Evolutionary conservation across 257 asterid genomes (phyloP).

Genomic region (Primulina huaijiensis): DNA sequence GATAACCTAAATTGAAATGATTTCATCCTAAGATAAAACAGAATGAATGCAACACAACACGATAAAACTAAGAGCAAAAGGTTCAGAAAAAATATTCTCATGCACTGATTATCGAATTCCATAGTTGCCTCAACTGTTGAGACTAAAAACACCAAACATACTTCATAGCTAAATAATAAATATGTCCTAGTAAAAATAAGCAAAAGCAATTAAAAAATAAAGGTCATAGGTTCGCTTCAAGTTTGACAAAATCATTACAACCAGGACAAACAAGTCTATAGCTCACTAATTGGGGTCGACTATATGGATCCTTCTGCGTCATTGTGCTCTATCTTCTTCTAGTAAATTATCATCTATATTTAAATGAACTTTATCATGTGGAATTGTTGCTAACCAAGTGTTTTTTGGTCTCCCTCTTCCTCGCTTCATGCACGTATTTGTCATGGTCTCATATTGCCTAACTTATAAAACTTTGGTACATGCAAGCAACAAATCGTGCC

Average conservation of each 20-base stretch:
- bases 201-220: neutral
- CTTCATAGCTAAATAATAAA: neutral
- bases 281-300: too few species aligned
- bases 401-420: neutral
- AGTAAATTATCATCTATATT: neutral
- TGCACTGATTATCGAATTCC: neutral
- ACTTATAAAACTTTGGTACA: neutral
- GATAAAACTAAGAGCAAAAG: neutral
- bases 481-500: too few species aligned
- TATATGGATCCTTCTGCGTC: too few species aligned
- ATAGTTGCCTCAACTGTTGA: neutral
- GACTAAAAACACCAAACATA: neutral
- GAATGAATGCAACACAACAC: neutral
- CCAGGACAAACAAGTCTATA: too few species aligned
- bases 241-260: neutral
- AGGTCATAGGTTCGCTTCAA: neutral
- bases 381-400: neutral
- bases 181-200: neutral
- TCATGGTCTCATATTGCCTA: neutral
- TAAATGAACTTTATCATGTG: neutral
- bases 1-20: neutral
- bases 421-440: neutral
- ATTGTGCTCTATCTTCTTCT: too few species aligned
- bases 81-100: too few species aligned
- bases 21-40: neutral